Base-by-base conservation (phyloP, 2,329 filamentous ascomycete species). In the Pseudovirgaria hyperparasitica region DNA sequence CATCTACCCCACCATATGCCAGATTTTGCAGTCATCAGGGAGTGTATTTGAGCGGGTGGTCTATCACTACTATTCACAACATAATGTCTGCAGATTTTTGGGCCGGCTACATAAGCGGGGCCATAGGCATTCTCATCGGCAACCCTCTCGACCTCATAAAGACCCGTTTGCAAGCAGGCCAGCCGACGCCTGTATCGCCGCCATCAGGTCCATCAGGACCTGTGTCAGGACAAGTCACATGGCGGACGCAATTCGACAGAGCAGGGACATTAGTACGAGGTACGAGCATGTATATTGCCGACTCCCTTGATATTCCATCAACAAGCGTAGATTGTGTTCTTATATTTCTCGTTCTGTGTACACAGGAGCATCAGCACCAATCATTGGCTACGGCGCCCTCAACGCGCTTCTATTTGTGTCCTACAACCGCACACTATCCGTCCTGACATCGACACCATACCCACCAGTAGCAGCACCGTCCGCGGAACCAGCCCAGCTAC, bases 81-180 rank as follows among this genome's bases (percentile, higher is more conserved):
- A n/a, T n/a, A 29, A 87, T 90, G 81, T 82, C 81, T 26, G 72
- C 82, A 40, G 86, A 93, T 50, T 94, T 94, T 55, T 92, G 82
- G 81, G 82, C 86, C 31, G 85, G 86, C 45, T 94, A 93, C 54
- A 58, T 90, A 34, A 87, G 80, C 47, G 87, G 87, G 28, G 84
- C 80, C 31, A 65, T 77, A 25, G 82, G 84, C 23, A 94, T 94
- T 42, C 60, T 92, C 25, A 78, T 93, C 34, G 85, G 87, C 36
- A 93, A 93, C 43, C 84, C 85, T 3, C 63, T 94, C 4, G 79
- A 86, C 48, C 57, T 85, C 12, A 54, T 85, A 43, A 86, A 87
- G 55, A 82, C 85, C 28, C 78, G 76, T 21, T 61, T 92, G 3
- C 87, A 96, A 63, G 77, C 81, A 19, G 65, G 66, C 13, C 31